Evolutionary conservation across 306 rosid species (phyloP).

Genomic region (Cyamopsis tetragonoloba): DNA sequence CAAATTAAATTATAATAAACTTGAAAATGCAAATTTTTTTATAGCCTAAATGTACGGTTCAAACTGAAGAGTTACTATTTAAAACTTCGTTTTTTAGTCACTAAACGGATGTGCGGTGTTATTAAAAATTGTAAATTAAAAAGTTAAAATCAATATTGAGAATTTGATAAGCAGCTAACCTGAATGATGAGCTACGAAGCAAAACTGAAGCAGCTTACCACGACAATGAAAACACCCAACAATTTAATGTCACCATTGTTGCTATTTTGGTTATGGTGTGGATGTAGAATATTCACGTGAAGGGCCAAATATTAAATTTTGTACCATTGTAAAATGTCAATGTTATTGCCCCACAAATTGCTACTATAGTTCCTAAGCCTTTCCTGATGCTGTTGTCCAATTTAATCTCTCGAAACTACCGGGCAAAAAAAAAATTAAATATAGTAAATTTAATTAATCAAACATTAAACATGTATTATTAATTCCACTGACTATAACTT

Average conservation of each 20-base stretch:
- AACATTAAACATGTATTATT: too few species aligned
- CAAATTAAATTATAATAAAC: too few species aligned
- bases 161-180: constrained; percentile 2
- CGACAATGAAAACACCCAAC: constrained; percentile 28
- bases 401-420: not conserved
- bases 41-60: too few species aligned
- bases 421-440: too few species aligned
- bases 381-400: constrained; percentile 37
- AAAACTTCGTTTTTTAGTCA: too few species aligned
- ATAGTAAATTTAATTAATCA: not conserved
- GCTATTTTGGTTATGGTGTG: constrained; percentile 10
- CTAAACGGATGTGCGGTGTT: too few species aligned
- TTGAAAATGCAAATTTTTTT: too few species aligned
- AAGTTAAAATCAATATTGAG: too few species aligned
- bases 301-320: constrained; percentile 48
- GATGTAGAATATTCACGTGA: constrained; percentile 52
- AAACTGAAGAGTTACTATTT: too few species aligned
- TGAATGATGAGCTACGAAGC: constrained; percentile 34
- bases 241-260: constrained; percentile 9
- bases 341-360: constrained; percentile 75
- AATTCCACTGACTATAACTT: too few species aligned
- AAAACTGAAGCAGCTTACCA: constrained; percentile 37
- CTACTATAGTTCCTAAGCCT: constrained; percentile 56
- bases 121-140: too few species aligned
- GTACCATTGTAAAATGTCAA: constrained; percentile 54